Conservation (phyloP, 2,329 filamentous ascomycete genomes). For the Zymoseptoria crescenta region DNA sequence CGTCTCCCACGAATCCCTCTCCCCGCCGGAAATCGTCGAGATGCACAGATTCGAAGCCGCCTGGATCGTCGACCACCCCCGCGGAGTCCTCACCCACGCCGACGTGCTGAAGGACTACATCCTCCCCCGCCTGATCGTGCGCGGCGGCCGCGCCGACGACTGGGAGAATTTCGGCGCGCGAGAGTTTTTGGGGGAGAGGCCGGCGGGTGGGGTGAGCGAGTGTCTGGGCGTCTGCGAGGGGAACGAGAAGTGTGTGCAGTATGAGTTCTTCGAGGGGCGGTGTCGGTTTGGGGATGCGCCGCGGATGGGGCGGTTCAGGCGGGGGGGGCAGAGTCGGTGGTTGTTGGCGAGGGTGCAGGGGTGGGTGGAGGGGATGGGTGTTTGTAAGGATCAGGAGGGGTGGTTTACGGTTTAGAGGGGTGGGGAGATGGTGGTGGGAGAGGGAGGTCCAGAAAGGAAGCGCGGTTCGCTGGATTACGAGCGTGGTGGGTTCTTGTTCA, state of each 20-base stretch:
- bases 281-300: conserved; percentile 10
- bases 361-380: conserved; percentile 5
- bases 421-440: no score
- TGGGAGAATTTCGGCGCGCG: conserved; percentile 24
- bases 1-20: conserved; percentile 21
- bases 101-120: conserved; percentile 22
- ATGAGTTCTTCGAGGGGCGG: conserved; percentile 7
- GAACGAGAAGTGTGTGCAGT: conserved; percentile 11
- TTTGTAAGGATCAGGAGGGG: conserved; percentile 6
- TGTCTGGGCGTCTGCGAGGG: conserved; percentile 10
- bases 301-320: conserved; percentile 8
- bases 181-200: background rate
- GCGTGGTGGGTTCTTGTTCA: no score
- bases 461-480: no score
- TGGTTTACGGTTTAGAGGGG: background rate
- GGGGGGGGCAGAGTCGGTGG: conserved; percentile 11
- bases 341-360: conserved; percentile 11
- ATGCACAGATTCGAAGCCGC: conserved; percentile 25
- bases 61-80: conserved; percentile 11
- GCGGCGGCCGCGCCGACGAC: conserved; percentile 14
- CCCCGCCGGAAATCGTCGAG: conserved; percentile 15
- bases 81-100: conserved; percentile 13
- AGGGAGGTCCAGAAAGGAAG: no score
- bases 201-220: conserved; percentile 3
- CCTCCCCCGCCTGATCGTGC: conserved; percentile 17